phyloP scores from a whole-genome alignment of 2,329 filamentous ascomycete genomes.

The Moelleriella libera region DNA sequence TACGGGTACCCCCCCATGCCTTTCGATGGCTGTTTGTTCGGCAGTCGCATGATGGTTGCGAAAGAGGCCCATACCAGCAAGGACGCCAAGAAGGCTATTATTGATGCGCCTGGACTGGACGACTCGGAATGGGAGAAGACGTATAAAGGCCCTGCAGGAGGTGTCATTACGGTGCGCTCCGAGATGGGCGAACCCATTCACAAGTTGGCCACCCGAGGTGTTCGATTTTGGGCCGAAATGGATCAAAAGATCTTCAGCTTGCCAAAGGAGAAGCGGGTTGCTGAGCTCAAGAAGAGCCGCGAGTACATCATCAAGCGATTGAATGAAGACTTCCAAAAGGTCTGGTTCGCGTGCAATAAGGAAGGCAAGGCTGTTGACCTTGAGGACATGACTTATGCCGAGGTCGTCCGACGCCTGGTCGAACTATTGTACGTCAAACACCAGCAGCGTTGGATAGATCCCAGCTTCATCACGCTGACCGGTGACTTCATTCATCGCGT shows the following conservation, averaged over 20 bases:
- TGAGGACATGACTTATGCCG: constrained; percentile 90
- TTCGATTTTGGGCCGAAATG: constrained; percentile 97
- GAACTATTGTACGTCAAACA: constrained; percentile 87
- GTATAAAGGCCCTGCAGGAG: constrained; percentile 81
- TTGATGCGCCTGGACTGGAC: constrained; percentile 69
- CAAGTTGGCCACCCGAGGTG: constrained; percentile 93
- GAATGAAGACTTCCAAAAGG: constrained; percentile 92
- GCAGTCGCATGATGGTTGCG: constrained; percentile 87
- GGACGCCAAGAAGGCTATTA: constrained; percentile 80
- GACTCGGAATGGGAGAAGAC: constrained; percentile 84
- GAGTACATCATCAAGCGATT: constrained; percentile 91
- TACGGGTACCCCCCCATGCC: constrained; percentile 88
- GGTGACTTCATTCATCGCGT: constrained; percentile 94
- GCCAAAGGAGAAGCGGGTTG: constrained; percentile 84
- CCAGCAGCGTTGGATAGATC: constrained; percentile 82
- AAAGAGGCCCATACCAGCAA: constrained; percentile 84
- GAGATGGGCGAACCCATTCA: constrained; percentile 99
- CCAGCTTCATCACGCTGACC: constrained; percentile 66
- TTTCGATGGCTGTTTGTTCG: constrained; percentile 82
- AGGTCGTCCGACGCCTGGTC: constrained; percentile 76
- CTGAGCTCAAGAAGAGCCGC: constrained; percentile 76
- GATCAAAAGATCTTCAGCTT: constrained; percentile 95
- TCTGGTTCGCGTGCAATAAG: constrained; percentile 86
- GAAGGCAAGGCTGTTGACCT: constrained; percentile 70
- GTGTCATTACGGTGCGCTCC: constrained; percentile 89